Evolutionary conservation across 2,329 filamentous ascomycete genomes (phyloP).

Genomic region (Akanthomyces dipterigenus): DNA sequence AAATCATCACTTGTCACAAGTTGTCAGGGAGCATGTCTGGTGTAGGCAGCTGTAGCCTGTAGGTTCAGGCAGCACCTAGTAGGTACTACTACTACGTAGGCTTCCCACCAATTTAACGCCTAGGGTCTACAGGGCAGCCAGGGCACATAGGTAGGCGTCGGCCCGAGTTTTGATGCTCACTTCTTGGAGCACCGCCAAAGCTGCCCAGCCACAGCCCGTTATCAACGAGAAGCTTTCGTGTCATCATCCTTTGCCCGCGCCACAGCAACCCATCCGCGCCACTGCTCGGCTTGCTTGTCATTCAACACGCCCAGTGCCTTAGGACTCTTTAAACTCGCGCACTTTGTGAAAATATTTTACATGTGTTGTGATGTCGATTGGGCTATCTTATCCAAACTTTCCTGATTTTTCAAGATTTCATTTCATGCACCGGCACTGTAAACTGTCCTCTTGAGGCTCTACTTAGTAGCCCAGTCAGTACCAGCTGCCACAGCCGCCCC

Average conservation of each 20-base stretch:
- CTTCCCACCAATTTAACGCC: no score
- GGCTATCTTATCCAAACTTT: no score
- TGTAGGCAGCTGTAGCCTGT: not conserved
- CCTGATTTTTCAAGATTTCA: no score
- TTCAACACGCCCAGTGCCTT: no score
- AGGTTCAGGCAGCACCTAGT: not conserved
- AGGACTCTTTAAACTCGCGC: not conserved
- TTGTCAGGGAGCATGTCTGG: not conserved
- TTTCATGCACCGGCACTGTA: not conserved
- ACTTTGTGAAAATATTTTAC: not conserved
- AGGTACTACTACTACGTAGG: no score
- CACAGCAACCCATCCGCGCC: not conserved
- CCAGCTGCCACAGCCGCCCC: not conserved
- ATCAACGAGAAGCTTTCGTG: not conserved
- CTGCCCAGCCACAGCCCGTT: not conserved
- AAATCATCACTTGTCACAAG: no score
- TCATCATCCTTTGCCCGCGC: not conserved
- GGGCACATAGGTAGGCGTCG: no score
- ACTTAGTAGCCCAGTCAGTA: not conserved
- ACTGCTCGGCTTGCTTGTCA: not conserved
- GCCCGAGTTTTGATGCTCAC: not conserved
- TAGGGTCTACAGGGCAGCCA: no score
- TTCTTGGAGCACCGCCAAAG: not conserved
- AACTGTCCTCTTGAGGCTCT: no score
- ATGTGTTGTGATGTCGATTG: not conserved